Conservation (phyloP, 805 yeast species). For the Monosporozyma servazzii region DNA sequence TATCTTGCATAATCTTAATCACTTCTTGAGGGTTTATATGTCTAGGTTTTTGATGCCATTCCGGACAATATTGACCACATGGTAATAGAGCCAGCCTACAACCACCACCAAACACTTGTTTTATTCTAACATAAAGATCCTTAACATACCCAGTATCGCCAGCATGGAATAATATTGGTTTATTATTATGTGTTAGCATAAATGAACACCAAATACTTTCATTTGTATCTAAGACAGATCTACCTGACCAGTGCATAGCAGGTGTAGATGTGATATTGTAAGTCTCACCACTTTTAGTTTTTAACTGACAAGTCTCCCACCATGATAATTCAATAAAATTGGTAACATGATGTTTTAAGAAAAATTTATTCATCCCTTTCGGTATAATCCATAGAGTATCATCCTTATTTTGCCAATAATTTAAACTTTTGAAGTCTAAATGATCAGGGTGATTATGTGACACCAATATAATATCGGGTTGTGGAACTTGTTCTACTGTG, state of each 20-base stretch:
- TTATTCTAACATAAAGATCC: conserved; percentile 62
- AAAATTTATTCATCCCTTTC: conserved; percentile 53
- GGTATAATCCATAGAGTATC: conserved; percentile 79
- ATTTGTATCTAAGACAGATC: conserved; percentile 73
- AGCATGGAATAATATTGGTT: conserved; percentile 76
- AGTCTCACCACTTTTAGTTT: conserved; percentile 32
- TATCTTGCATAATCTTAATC: conserved; percentile 51
- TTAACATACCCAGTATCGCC: conserved; percentile 91
- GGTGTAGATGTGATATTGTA: conserved; percentile 86
- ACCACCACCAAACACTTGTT: conserved; percentile 49
- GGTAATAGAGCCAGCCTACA: conserved; percentile 68
- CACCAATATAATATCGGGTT: conserved; percentile 65
- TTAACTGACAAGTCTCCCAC: conserved; percentile 67
- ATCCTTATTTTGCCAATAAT: conserved; percentile 22
- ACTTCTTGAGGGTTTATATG: conserved; percentile 82
- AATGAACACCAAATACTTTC: conserved; percentile 84
- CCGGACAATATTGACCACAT: conserved; percentile 91
- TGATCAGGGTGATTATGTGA: conserved; percentile 97
- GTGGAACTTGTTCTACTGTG: conserved; percentile 49
- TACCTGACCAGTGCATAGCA: conserved; percentile 95
- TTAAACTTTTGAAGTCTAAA: conserved; percentile 55
- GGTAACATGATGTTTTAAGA: conserved; percentile 50
- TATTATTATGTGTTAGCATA: conserved; percentile 52
- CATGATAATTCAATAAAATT: conserved; percentile 75
- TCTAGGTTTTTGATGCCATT: conserved; percentile 87